Base-by-base conservation (phyloP, 768 basidiomycete genomes). In the Hypholoma sublateritium region DNA sequence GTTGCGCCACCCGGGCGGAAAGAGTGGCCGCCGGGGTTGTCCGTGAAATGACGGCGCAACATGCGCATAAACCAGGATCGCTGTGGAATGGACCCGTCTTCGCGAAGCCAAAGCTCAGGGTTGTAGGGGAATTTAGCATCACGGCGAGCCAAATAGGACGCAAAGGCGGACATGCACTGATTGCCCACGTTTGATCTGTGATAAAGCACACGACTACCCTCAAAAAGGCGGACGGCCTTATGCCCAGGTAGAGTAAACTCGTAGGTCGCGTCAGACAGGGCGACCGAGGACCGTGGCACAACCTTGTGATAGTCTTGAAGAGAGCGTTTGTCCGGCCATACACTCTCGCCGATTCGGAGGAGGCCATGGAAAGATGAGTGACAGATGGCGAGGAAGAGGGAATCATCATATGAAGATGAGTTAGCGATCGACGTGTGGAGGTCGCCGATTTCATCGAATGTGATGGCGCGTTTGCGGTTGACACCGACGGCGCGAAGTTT, bases 351-450 rank as follows among this genome's bases (percentile, higher is more conserved):
- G 0, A 72, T 58, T 0, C 65, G 62, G 7, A 70, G 28, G 0
- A 76, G 62, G 8, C 54, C 70, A 45, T 61, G 57, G 43, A 71
- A 74, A 0, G 65, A 65, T 0, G 60, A 58, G 2, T 64, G 6
- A 1, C 72, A 53, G 5, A 73, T 63, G 0, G 70, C 61, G 0
- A 69, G 13, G 52, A 77, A 77, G 1, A 77, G 65, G 0, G 17
- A 0, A 53, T 70, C 61, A 37, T 72, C 62, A 22, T 69, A 61
- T 1, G 64, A 61, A 2, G 8, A 6, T 0, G 46, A 22, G 34
- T 12, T 4, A 5, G 2, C 22, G 36, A n/a, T 19, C 0, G 3
- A 0, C 0, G 19, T 39, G 21, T 28, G 28, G 34, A 56, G 55
- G 13, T 11, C 6, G 7, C 35, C 17, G n/a, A 70, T 53, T 9